Evolutionary conservation across 1,139 yeast species (phyloP).

Genomic region (Cylindricascospora bacillispora): DNA sequence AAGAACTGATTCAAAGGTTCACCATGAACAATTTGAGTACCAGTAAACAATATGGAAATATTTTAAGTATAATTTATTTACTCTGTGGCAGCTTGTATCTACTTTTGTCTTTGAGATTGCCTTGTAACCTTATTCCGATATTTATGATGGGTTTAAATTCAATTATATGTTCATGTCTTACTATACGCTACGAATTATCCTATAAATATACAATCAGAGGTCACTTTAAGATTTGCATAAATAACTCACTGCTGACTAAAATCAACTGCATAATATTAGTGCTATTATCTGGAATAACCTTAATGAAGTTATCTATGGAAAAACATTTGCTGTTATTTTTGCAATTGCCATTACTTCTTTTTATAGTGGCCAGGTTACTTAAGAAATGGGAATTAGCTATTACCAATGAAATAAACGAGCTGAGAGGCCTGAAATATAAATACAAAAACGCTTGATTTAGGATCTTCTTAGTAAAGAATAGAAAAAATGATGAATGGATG

Average conservation of each 20-base stretch:
- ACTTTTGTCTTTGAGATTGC: constrained; percentile 9
- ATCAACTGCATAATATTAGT: constrained; percentile 14
- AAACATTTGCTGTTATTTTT: constrained; percentile 7
- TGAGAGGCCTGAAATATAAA: constrained; percentile 19
- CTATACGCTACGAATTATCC: constrained; percentile 17
- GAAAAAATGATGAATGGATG: too few relatives aligned
- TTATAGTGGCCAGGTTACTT: constrained; percentile 11
- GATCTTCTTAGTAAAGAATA: too few relatives aligned
- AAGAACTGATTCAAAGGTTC: constrained; percentile 17
- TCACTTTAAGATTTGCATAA: constrained; percentile 10
- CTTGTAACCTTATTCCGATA: constrained; percentile 2
- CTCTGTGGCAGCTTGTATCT: constrained; percentile 16
- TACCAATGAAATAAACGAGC: constrained; percentile 12
- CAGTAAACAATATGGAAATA: constrained; percentile 13
- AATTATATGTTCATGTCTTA: constrained; percentile 17
- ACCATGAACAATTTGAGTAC: constrained; percentile 13
- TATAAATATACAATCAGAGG: constrained; percentile 11
- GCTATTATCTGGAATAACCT: constrained; percentile 15
- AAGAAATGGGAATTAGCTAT: constrained; percentile 15
- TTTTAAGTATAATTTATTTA: constrained; percentile 12
- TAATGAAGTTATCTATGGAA: constrained; percentile 6
- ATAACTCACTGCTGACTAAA: constrained; percentile 11
- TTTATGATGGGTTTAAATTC: constrained; percentile 16
- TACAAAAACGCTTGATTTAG: constrained; percentile 24
- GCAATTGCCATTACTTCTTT: constrained; percentile 18